Percentiles rank a stretch among this genome's conserved stretches.
These are phyloP conservation scores for Dryas octopetala DNA, from an alignment of 306 rosid species.

Conservation along the genomic window DNA sequence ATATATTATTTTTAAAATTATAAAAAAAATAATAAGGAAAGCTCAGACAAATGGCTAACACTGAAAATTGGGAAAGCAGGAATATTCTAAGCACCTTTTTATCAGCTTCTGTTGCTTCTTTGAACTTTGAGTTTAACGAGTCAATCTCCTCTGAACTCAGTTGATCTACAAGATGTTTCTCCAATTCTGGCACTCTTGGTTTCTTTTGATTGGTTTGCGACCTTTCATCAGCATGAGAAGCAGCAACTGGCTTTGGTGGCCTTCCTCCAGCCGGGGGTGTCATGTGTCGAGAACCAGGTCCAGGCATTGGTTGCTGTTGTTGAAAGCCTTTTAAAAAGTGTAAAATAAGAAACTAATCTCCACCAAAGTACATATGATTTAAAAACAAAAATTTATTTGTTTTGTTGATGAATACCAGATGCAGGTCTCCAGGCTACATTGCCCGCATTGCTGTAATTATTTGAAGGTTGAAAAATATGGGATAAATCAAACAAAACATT, in stretches of 20 bases:
- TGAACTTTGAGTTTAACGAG: slow-evolving; percentile 62
- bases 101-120: slow-evolving; percentile 89
- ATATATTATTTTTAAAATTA: too few species aligned
- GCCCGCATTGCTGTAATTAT: slow-evolving; percentile 40
- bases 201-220: slow-evolving; percentile 53
- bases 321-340: slow-evolving; percentile 51
- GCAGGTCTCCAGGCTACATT: slow-evolving; percentile 65
- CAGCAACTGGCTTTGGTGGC: slow-evolving; percentile 65
- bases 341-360: slow-evolving; percentile 25
- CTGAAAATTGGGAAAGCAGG: slow-evolving; percentile 11
- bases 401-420: slow-evolving; percentile 50
- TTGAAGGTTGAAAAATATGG: slow-evolving; percentile 52
- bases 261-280: slow-evolving; percentile 45
- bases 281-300: slow-evolving; percentile 45
- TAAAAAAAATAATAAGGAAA: not conserved
- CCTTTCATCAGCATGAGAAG: slow-evolving; percentile 60
- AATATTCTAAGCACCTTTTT: slow-evolving; percentile 54
- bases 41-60: slow-evolving; percentile 6
- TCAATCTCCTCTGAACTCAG: slow-evolving; percentile 87
- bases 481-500: slow-evolving; percentile 68
- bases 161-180: slow-evolving; percentile 77
- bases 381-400: slow-evolving; percentile 16
- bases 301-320: slow-evolving; percentile 64
- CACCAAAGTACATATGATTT: slow-evolving; percentile 12
- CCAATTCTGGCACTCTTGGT: slow-evolving; percentile 76